Conservation (phyloP, 257 asterid genomes). For the Rehmannia glutinosa region DNA sequence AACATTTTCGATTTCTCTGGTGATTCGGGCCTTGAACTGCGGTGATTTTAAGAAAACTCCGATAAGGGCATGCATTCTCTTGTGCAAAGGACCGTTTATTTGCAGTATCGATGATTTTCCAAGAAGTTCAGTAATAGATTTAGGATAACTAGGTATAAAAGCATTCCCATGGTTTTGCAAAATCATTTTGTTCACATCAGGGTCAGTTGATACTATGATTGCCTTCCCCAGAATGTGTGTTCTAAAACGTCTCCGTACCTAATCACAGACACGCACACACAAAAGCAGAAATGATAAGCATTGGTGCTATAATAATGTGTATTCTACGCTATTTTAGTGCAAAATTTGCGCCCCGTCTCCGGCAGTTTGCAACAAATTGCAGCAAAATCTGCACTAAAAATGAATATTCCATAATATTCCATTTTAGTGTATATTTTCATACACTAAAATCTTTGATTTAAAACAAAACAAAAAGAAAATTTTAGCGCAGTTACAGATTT, state of each 20-base stretch:
- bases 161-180: slow-evolving; percentile 63
- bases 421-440: no score
- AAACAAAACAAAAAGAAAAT: no score
- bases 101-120: slow-evolving; percentile 80
- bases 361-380: no score
- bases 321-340: no score
- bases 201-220: slow-evolving; percentile 81
- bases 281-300: not conserved
- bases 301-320: not conserved
- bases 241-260: slow-evolving; percentile 91
- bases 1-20: slow-evolving; percentile 48
- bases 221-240: slow-evolving; percentile 82
- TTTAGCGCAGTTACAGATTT: no score
- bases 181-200: slow-evolving; percentile 65
- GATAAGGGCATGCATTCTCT: slow-evolving; percentile 61
- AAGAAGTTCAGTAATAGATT: slow-evolving; percentile 76
- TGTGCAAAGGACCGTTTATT: slow-evolving; percentile 71
- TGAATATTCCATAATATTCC: no score
- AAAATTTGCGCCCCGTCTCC: no score
- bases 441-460: no score
- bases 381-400: no score
- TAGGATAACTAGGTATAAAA: slow-evolving; percentile 78
- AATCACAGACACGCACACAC: not conserved
- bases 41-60: slow-evolving; percentile 76
- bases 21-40: slow-evolving; percentile 58